Evolutionary conservation across 768 basidiomycete genomes (phyloP).

Genomic region (Obba rivulosa): DNA sequence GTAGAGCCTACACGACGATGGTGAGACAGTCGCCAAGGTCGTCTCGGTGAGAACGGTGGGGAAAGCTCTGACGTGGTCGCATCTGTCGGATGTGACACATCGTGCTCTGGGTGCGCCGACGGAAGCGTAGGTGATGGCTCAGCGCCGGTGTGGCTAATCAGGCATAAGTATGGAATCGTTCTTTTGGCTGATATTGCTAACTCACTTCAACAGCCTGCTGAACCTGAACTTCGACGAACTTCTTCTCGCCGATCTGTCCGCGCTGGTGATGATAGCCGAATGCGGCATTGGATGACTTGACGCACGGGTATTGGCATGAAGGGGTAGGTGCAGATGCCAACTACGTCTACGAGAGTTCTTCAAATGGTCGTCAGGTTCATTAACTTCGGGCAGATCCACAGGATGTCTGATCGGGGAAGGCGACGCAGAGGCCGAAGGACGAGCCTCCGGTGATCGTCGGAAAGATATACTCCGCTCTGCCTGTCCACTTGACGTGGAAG

Average conservation of each 20-base stretch:
- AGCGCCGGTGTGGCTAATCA: too few species aligned
- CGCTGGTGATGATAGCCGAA: background rate
- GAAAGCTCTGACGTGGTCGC: too few species aligned
- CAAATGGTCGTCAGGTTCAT: background rate
- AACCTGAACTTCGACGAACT: background rate
- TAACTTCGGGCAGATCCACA: background rate
- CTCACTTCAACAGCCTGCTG: background rate
- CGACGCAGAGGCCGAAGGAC: too few species aligned
- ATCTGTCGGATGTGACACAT: too few species aligned
- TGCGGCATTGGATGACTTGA: too few species aligned
- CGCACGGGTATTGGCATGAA: background rate
- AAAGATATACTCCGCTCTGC: too few species aligned
- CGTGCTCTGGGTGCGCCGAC: too few species aligned
- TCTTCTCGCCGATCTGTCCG: background rate
- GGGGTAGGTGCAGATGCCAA: background rate
- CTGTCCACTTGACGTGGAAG: too few species aligned
- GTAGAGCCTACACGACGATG: background rate
- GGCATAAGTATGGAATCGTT: too few species aligned
- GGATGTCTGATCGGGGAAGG: background rate
- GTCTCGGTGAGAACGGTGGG: background rate
- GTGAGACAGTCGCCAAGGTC: background rate
- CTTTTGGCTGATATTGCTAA: too few species aligned
- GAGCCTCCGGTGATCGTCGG: too few species aligned
- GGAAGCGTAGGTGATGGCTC: too few species aligned
- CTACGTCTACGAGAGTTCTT: background rate